phyloP scores from a whole-genome alignment of 257 asterid species.

The Nemophila menziesii region DNA sequence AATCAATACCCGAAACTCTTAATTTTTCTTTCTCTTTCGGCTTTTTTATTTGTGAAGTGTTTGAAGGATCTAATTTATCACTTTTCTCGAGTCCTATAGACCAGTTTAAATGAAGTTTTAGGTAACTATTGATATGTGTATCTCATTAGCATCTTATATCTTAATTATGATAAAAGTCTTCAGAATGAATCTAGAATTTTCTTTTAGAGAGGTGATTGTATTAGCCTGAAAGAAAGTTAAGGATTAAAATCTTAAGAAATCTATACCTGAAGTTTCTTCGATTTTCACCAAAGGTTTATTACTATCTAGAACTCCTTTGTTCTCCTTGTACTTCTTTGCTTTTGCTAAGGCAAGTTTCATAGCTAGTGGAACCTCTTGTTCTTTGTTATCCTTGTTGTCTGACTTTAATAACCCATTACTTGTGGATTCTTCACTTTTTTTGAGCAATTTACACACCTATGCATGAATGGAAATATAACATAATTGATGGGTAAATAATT shows the following conservation, averaged over 20 bases:
- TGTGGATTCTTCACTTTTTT: slow-evolving; percentile 1
- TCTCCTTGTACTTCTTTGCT: slow-evolving; percentile 40
- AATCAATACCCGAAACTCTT: slow-evolving; percentile 54
- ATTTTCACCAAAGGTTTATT: slow-evolving; percentile 2
- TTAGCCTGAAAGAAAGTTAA: background rate
- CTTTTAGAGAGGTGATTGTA: background rate
- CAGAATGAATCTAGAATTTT: no score
- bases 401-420: slow-evolving; percentile 4
- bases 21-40: slow-evolving; percentile 27
- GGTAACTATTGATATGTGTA: background rate
- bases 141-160: background rate
- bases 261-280: slow-evolving; percentile 1
- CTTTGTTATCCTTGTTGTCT: slow-evolving; percentile 9
- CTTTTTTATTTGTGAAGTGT: slow-evolving; percentile 14
- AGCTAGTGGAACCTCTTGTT: slow-evolving; percentile 18
- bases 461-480: background rate
- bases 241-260: slow-evolving; percentile 1
- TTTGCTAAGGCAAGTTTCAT: slow-evolving; percentile 33
- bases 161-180: background rate
- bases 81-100: slow-evolving; percentile 32
- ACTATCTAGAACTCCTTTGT: slow-evolving; percentile 20
- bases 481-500: background rate
- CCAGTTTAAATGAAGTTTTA: slow-evolving; percentile 1
- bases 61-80: slow-evolving; percentile 14
- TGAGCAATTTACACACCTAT: background rate